phyloP scores from a whole-genome alignment of 176 grass and related monocot genomes.

The Tuctoria greenei region DNA sequence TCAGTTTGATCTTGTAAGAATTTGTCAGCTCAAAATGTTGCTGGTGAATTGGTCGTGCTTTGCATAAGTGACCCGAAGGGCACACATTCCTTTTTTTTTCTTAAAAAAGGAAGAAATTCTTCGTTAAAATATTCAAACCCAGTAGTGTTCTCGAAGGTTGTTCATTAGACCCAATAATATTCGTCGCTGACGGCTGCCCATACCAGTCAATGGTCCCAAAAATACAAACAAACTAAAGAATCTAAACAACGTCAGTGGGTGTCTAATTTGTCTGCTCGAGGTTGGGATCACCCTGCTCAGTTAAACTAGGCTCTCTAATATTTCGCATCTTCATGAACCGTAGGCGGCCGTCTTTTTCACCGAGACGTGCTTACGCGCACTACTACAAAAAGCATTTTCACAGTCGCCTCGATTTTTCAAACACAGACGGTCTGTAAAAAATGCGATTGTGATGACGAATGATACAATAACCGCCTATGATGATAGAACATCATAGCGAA shows the following conservation, averaged over 20 bases:
- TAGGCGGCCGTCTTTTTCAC: conserved; percentile 26
- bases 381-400: too few species aligned
- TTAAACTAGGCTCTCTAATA: neutral
- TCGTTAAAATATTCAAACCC: too few species aligned
- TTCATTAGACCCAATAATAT: neutral
- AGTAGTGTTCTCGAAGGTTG: too few species aligned
- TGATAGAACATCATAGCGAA: too few species aligned
- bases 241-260: neutral
- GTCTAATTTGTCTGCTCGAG: neutral
- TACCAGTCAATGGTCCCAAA: neutral
- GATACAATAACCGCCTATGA: too few species aligned
- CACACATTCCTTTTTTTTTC: too few species aligned
- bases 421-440: too few species aligned
- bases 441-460: too few species aligned
- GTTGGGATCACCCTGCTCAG: neutral
- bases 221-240: neutral
- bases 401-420: too few species aligned
- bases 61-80: too few species aligned
- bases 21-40: neutral
- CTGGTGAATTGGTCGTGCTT: neutral
- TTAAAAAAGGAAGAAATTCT: too few species aligned
- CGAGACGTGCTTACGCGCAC: too few species aligned
- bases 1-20: neutral
- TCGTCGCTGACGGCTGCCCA: neutral
- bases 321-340: neutral